phyloP scores from a whole-genome alignment of 805 yeast genomes.

The Pichia deserticola region DNA sequence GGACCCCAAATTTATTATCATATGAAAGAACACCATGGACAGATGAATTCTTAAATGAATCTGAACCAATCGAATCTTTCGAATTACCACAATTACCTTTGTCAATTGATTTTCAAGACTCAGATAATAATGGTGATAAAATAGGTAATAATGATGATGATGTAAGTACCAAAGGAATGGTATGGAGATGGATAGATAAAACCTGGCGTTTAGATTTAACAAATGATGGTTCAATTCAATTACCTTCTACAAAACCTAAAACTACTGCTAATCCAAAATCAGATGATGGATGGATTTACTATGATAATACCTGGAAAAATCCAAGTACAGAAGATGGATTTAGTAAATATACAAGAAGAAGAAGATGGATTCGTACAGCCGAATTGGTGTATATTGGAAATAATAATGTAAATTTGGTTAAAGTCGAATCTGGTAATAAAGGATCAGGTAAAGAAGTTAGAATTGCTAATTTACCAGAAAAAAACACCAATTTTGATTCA shows the following conservation, averaged over 20 bases:
- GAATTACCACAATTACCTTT: conserved; percentile 61
- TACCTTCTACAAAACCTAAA: conserved; percentile 52
- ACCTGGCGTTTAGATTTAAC: conserved; percentile 88
- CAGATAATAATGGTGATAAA: background rate
- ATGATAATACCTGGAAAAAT: conserved; percentile 90
- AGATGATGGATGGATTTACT: conserved; percentile 83
- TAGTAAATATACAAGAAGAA: conserved; percentile 84
- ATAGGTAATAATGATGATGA: conserved; percentile 36
- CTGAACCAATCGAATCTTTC: conserved; percentile 68
- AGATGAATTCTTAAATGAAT: conserved; percentile 86
- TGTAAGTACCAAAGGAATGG: conserved; percentile 44
- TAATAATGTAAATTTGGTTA: background rate
- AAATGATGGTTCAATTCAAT: conserved; percentile 76
- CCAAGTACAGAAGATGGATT: conserved; percentile 84
- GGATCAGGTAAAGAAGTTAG: background rate
- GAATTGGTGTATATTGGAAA: conserved; percentile 47
- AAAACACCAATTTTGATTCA: background rate
- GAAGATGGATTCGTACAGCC: conserved; percentile 96
- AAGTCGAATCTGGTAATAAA: background rate
- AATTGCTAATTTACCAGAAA: background rate
- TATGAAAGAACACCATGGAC: conserved; percentile 97
- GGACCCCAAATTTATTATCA: conserved; percentile 88
- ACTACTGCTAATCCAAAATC: conserved; percentile 63
- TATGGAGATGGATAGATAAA: conserved; percentile 93
- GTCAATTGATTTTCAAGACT: conserved; percentile 8